Base-by-base conservation (phyloP, 2,329 filamentous ascomycete genomes). In the Claviceps pusilla region DNA sequence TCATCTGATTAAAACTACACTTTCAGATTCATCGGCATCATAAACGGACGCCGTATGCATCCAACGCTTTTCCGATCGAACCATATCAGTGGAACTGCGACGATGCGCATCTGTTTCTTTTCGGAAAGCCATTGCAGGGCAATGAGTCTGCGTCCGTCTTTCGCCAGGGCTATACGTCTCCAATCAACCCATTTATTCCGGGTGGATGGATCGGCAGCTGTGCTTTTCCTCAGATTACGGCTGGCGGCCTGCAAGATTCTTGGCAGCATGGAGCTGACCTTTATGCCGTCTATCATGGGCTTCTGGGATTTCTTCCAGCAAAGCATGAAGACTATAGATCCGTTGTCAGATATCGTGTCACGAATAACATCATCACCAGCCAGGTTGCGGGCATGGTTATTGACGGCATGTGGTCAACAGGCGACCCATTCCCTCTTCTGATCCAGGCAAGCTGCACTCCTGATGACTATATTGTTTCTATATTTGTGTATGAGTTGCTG, bases 351-450 rank as follows among this genome's bases (percentile, higher is more conserved):
- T 91, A 84, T 67, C 77, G 87, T 53, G 86, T 91, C 11, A 90
- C 87, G 0, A 87, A 87, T 65, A 93, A 93, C 67, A 75, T 82
- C 51, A 91, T 94, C 63, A 93, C 88, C 2, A 85, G 80, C 61
- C 85, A 93, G 67, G 87, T 91, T 16, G 86, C 84, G 11, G 79
- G 83, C 54, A 87, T 88, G 79, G 66, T 91, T 7, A 75, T 89
- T 54, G 72, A 76, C 54, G 87, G 84, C 55, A 88, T 89, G 82
- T 86, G 79, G 68, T 69, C 69, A 0, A 66, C 68, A 0, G 64
- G 68, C 0, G 65, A 66, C 0, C 61, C 71, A 1, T 63, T 73
- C 1, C 75, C 77, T 1, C 63, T 84, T 0, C 60, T 72, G 28
- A 67, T 81, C 29, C 71, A 81, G 58, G 64, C 65, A 60, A 52